A percentile compares a stretch with the other conserved stretches of the same genome.
These are phyloP conservation scores for Nannizziopsis arthrosporioides DNA, from an alignment of 2,329 filamentous ascomycete species.

Conservation along the genomic window DNA sequence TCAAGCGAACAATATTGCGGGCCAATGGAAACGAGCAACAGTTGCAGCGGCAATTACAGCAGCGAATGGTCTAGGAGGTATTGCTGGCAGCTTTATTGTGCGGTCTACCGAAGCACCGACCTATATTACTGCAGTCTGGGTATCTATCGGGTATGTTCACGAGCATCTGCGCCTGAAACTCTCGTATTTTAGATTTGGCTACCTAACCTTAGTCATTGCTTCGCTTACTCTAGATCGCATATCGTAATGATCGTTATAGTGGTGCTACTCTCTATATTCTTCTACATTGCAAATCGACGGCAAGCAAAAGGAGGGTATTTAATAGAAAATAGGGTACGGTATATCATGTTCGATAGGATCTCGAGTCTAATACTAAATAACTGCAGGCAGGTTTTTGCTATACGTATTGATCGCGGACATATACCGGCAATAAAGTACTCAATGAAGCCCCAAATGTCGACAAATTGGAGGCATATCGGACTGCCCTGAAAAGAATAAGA, in stretches of 20 bases:
- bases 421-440: neutral
- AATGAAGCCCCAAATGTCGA: too few species aligned
- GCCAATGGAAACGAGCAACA: constrained; percentile 55
- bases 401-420: constrained; percentile 21
- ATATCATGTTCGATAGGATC: neutral
- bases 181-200: too few species aligned
- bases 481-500: too few species aligned
- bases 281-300: constrained; percentile 41
- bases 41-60: constrained; percentile 50
- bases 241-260: constrained; percentile 48
- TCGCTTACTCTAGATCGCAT: constrained; percentile 36
- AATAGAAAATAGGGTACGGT: constrained; percentile 38
- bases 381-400: constrained; percentile 25
- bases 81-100: constrained; percentile 56
- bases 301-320: constrained; percentile 38
- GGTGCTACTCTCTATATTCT: constrained; percentile 42
- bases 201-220: neutral
- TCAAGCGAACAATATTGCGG: constrained; percentile 51
- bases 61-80: constrained; percentile 52
- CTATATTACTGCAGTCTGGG: constrained; percentile 56
- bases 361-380: neutral
- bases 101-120: constrained; percentile 48
- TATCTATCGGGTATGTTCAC: constrained; percentile 45
- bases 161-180: too few species aligned
- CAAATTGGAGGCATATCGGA: too few species aligned